Base-by-base conservation (phyloP, 257 asterid genomes). In the Catharanthus roseus region DNA sequence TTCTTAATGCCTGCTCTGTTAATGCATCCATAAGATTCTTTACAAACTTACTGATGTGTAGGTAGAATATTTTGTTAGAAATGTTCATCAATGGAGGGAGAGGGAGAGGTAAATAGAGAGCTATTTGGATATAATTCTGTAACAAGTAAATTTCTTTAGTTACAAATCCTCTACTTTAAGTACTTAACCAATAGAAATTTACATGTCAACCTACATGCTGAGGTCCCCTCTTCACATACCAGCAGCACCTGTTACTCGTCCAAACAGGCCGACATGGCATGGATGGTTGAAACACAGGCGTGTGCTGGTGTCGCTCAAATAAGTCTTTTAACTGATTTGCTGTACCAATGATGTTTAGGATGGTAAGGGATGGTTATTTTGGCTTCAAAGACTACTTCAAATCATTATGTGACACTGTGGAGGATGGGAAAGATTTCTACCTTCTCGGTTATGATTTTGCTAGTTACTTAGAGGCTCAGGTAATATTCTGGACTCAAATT, bases 401-500 rank as follows among this genome's bases (percentile, higher is more conserved):
- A 74, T 70, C 84, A 24, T 71, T 84, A 75, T 84, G 84, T 5
- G 80, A 84, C 72, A 70, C 81, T 42, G 73, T 84, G 53, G 88
- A 84, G 72, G 80, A 77, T 12, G 85, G 74, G 72, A 70, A 79
- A 57, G 88, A 84, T 76, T 79, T 78, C 74, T 84, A 84, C 65
- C 74, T 81, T 49, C 73, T 81, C 61, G 86, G 84, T 33, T 42
- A 81, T 71, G 88, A 84, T 84, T 84, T 84, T 67, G 69, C 81
- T 29, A 73, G 86, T 73, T 84, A 84, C 74, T 82, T 84, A 29
- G 84, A 84, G 78, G 88, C 86, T 67, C 86, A 75, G 88, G 88
- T 84, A 81, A 74, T 53, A 36, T n/a, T 66, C 26, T 13, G 10
- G 68, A 45, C 31, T 21, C 49, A 39, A 2, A 2, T 54, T 62